These are phyloP conservation scores for Xanthoconium stramineum DNA, from an alignment of 768 basidiomycete genomes.

Conservation along the genomic window DNA sequence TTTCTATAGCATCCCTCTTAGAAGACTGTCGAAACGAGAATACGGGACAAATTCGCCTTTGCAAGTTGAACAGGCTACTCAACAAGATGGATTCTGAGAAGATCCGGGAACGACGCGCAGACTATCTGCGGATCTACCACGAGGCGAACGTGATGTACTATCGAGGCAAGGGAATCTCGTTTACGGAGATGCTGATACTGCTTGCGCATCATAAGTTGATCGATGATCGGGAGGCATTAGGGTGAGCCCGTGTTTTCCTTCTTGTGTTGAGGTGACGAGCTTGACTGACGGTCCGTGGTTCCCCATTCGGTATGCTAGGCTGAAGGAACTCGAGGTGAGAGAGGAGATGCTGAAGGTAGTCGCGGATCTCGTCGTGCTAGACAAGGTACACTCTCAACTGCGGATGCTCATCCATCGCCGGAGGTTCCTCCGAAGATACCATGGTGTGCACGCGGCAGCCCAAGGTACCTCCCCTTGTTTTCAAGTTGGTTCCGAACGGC, in stretches of 20 bases:
- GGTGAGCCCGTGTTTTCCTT: slow-evolving; percentile 41
- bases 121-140: slow-evolving; percentile 80
- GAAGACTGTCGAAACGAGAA: slow-evolving; percentile 41
- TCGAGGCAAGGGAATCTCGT: slow-evolving; percentile 78
- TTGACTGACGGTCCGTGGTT: background rate
- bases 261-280: background rate
- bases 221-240: slow-evolving; percentile 81
- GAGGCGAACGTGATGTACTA: slow-evolving; percentile 78
- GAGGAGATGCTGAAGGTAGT: slow-evolving; percentile 77
- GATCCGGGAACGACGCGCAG: slow-evolving; percentile 62
- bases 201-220: slow-evolving; percentile 91
- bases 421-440: slow-evolving; percentile 54
- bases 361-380: slow-evolving; percentile 78
- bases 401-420: slow-evolving; percentile 69
- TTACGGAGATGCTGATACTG: slow-evolving; percentile 83
- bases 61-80: slow-evolving; percentile 56
- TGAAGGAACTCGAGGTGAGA: slow-evolving; percentile 76
- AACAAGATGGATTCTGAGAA: slow-evolving; percentile 59
- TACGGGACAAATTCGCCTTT: slow-evolving; percentile 57
- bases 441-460: slow-evolving; percentile 32
- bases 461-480: background rate
- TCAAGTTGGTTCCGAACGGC: background rate
- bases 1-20: slow-evolving; percentile 57
- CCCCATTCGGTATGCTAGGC: slow-evolving; percentile 36
- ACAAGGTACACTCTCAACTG: slow-evolving; percentile 76